Evolutionary conservation across 257 asterid species (phyloP), one percentile per base, ranked within the genome.

Genomic region (Solanum chiquidenum): DNA sequence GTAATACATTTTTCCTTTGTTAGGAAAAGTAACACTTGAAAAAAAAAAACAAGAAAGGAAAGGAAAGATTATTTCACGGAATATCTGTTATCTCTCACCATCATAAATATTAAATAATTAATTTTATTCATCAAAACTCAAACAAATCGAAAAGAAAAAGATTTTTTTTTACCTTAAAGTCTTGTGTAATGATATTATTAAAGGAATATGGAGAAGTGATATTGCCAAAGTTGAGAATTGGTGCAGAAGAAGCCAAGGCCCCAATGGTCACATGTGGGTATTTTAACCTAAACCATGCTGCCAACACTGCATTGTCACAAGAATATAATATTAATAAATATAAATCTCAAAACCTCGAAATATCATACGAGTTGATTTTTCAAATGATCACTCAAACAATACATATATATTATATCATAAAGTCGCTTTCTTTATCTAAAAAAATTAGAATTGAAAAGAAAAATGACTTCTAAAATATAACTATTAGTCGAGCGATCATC

Each of bases 261-360:
- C 99, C 99, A 9, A 94, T 68, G 11, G 98, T 93, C 6, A 95
- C 88, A 90, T 96, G 98, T 2, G 99, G 99, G 88, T 94, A 96
- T 90, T 96, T 96, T 87, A 96, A 88, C 90, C 99, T 95, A 83
- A 96, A 96, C 99, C 99, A 96, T 42, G 99, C 98, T 83, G 99
- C 98, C 91, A 96, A 79, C 99, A 96, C 99, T 96, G 11, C 37
- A 13, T 25, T 62, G 94, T 84, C 89, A 79, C n/a, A 71, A 76
- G 0, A 55, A 75, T n/a, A 64, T 16, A 34, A 18, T 62, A 37
- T 9, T 62, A 60, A 7, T 38, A 74, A 11, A 76, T 86, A 66
- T 31, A 86, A 14, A 75, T 74, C 1, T 14, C 55, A 71, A 34
- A 42, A 73, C 29, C 10, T 73, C 18, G 5, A 46, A 44, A 60